Base-by-base conservation (phyloP, 805 yeast species). In the Lipomyces kockii region DNA sequence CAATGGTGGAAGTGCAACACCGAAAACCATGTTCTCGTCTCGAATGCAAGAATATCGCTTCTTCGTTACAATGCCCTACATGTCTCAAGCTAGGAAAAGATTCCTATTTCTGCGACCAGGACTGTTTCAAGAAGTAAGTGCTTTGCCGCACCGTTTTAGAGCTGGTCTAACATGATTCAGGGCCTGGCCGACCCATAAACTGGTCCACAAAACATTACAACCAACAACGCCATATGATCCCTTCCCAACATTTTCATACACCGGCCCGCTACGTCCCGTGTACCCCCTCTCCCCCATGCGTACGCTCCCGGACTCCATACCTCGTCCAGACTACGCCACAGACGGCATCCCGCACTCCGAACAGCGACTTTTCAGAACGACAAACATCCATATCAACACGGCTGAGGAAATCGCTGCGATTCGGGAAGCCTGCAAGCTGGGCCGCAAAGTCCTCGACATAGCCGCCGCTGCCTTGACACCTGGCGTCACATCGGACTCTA, bases 401-500 rank as follows among this genome's bases (percentile, higher is more conserved):
- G 87, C 83, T n/a, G 89, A 87, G 43, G 92, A 90, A 68, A 85
- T 92, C 73, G 88, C 83, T 69, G 87, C 85, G 72, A 87, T 93
- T 79, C 87, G 94, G 73, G 85, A 85, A 70, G 95, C 89, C n/a
- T 88, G 90, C 68, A 82, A 82, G 63, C 79, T 88, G 17, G 95
- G 93, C 20, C 85, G 99, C 77, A 97, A 93, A 77, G 87, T 95
- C n/a, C 80, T 93, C 68, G 99, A 95, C 79, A 81, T 84, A 11
- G 97, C 95, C 8, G 99, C 94, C 6, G 89, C 91, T 2, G 89
- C 90, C 34, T 83, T 92, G 53, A 85, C 82, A 70, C 97, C 97
- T 0, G 99, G 99, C 57, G 81, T 92, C 67, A 94, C 98, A 61
- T 93, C 99, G 34, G 98, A 95, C 77, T 94, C 90, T 77, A 82